These are phyloP conservation scores for Ceratobasidium sp. DNA, from an alignment of 1,284 basidiomycete species.

Conservation along the genomic window DNA sequence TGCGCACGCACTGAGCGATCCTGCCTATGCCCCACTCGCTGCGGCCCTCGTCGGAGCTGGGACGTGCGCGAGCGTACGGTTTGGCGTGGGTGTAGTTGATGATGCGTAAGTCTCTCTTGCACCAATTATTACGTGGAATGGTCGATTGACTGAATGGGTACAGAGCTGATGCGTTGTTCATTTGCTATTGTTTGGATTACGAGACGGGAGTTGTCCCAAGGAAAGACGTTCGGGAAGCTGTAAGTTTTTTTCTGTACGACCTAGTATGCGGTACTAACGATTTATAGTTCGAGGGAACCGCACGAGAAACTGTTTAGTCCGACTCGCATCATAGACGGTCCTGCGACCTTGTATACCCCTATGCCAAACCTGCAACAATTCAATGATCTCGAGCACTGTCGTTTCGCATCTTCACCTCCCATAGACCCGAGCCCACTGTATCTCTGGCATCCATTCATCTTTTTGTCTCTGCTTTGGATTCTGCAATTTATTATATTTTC, in stretches of 20 bases:
- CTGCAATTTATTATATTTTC: background rate
- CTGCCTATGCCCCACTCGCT: constrained; percentile 77
- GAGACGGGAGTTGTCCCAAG: constrained; percentile 68
- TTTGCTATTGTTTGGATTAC: constrained; percentile 89
- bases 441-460: background rate
- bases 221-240: constrained; percentile 72
- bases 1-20: constrained; percentile 79
- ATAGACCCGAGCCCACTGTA: background rate
- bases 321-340: no score
- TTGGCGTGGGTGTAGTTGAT: constrained; percentile 80
- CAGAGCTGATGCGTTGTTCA: constrained; percentile 80
- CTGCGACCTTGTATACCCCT: background rate
- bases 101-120: constrained; percentile 63
- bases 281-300: constrained; percentile 18
- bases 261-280: background rate
- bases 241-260: constrained; percentile 53
- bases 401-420: background rate
- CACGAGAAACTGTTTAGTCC: no score
- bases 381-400: background rate
- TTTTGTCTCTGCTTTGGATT: constrained; percentile 9
- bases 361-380: background rate
- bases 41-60: constrained; percentile 78
- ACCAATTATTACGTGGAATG: background rate
- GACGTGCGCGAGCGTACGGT: constrained; percentile 80
- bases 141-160: background rate